Conservation (phyloP, 768 basidiomycete genomes). For the Suillus occidentalis region DNA sequence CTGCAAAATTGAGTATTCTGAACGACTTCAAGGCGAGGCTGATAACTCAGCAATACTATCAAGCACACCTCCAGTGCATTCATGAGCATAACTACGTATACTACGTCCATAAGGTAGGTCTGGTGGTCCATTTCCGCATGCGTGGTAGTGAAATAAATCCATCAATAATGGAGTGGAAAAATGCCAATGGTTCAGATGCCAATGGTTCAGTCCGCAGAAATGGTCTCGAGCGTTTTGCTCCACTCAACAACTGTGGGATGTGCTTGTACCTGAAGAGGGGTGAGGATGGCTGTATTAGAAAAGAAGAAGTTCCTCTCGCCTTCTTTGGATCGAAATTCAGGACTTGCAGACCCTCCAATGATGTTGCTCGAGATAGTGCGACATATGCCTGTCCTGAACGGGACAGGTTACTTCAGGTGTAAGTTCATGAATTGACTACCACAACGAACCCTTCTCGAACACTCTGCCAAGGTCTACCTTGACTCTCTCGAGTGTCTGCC, state of each 20-base stretch:
- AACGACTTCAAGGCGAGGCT: not conserved
- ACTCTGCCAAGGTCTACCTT: slow-evolving; percentile 92
- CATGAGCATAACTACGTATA: not conserved
- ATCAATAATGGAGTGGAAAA: not conserved
- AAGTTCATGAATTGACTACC: slow-evolving; percentile 4
- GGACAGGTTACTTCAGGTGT: not conserved
- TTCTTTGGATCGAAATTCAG: slow-evolving; percentile 74
- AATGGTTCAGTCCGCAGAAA: slow-evolving; percentile 27
- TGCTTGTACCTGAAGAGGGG: slow-evolving; percentile 53
- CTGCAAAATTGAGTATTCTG: not conserved
- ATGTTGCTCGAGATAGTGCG: slow-evolving; percentile 86
- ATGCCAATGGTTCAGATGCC: slow-evolving; percentile 8
- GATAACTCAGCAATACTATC: not conserved
- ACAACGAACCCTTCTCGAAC: slow-evolving; percentile 80
- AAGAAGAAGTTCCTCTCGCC: slow-evolving; percentile 39
- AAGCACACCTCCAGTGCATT: not conserved
- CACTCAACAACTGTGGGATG: slow-evolving; percentile 73
- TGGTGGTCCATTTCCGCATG: not conserved
- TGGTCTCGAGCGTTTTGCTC: slow-evolving; percentile 65
- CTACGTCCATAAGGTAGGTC: not conserved
- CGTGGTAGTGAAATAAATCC: not conserved
- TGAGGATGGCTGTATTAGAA: not conserved
- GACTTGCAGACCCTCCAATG: slow-evolving; percentile 81
- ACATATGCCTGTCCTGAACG: slow-evolving; percentile 84
- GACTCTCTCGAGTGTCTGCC: slow-evolving; percentile 92